Evolutionary conservation across 176 grass and related monocot species (phyloP), one percentile per base, ranked within the genome.

Genomic region (Coix lacrymajobi): DNA sequence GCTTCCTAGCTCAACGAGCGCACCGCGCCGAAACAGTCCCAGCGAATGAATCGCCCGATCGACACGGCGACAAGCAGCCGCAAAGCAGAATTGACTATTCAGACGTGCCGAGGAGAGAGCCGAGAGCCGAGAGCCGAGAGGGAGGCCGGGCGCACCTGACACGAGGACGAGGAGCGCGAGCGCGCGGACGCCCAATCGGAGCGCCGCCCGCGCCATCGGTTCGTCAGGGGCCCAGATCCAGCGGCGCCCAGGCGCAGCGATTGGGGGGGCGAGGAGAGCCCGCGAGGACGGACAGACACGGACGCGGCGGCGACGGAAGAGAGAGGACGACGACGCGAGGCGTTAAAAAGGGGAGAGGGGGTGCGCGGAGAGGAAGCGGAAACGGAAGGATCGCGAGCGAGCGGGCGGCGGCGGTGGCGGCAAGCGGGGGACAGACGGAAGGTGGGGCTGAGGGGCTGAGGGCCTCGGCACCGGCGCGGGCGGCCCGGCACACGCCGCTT

Each of bases 161-260:
- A 79, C 15, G 79, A 73, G 19, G 79, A 62, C 20, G 83, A 83
- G 24, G 74, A 90, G 71, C 17, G 28, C 52, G 26, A 81, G 43
- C 19, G 45, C 73, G 34, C 63, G 79, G 9, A 9, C 71, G 51
- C 37, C 79, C 49, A 57, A 62, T 10, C 58, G 30, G 67, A 58
- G 56, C 17, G 39, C 34, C 29, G 45, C 28, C 30, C 73, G 83
- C 84, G 84, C 88, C 88, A 90, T 90, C 43, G 79, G 58, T 78
- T n/a, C 45, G 11, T 3, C 61, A 16, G 1, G 17, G 37, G 26
- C 11, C 7, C 20, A 63, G 69, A 73, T 72, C 84, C 79, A 39
- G 31, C 74, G 19, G 77, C 46, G 77, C 29, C 57, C 15, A 2
- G 36, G 78, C 22, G 20, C 30, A 7, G 45, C 29, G 60, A 58